Evolutionary conservation across 306 rosid genomes (phyloP).

Genomic region (Abrus pulchellus): DNA sequence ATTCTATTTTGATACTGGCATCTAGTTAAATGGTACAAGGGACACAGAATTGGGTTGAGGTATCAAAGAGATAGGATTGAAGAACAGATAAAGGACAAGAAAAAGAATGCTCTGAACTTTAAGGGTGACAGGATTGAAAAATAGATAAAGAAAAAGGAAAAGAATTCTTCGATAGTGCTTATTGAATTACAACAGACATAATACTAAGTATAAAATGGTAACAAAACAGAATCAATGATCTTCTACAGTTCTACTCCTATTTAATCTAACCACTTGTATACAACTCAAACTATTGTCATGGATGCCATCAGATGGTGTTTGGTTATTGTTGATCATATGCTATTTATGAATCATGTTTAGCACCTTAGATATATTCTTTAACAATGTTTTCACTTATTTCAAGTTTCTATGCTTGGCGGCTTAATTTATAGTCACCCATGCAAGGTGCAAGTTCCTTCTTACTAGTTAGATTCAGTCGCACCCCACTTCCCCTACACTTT

Average conservation of each 20-base stretch:
- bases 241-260: slow-evolving; percentile 11
- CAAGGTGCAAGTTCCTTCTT: not conserved
- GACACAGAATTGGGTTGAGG: not conserved
- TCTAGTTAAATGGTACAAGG: not conserved
- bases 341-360: slow-evolving; percentile 11
- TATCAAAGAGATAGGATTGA: not conserved
- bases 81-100: not conserved
- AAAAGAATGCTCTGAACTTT: not conserved
- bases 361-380: not conserved
- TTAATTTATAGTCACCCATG: slow-evolving; percentile 3
- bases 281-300: not conserved
- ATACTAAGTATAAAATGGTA: not conserved
- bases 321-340: slow-evolving; percentile 13
- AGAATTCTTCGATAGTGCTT: not conserved
- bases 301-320: not conserved
- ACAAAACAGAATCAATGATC: not conserved
- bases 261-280: not conserved
- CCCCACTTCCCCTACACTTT: not conserved
- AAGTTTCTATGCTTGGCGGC: not conserved
- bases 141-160: too few species aligned
- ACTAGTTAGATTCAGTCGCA: not conserved
- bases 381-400: slow-evolving; percentile 7
- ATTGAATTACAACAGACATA: not conserved
- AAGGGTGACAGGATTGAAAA: too few species aligned
- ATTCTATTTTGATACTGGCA: not conserved